phyloP scores from a whole-genome alignment of 495 filamentous ascomycete genomes.

The Penicillium desertorum region DNA sequence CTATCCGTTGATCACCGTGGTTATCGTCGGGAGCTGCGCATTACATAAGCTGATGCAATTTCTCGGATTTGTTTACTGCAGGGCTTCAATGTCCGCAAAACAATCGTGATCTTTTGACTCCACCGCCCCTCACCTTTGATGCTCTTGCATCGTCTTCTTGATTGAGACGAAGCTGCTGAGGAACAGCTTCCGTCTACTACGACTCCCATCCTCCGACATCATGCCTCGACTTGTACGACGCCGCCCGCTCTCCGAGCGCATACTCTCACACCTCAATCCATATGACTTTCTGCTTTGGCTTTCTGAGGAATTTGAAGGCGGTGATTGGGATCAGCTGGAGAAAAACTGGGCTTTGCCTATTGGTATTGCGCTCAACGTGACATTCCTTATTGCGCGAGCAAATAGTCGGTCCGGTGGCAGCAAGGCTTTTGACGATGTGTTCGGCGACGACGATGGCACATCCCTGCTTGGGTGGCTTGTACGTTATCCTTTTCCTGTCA shows the following conservation, averaged over 20 bases:
- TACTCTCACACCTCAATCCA: constrained; percentile 77
- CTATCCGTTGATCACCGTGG: constrained; percentile 19
- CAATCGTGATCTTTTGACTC: constrained; percentile 5
- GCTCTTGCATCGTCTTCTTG: constrained; percentile 5
- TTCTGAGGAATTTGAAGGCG: constrained; percentile 83
- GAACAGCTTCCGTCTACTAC: constrained; percentile 21
- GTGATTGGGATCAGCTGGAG: constrained; percentile 79
- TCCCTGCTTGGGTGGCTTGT: constrained; percentile 78
- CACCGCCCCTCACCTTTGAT: constrained; percentile 12
- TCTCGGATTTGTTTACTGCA: constrained; percentile 21
- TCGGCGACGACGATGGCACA: constrained; percentile 64
- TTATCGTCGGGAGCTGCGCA: constrained; percentile 25
- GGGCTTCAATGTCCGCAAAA: constrained; percentile 7
- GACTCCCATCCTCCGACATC: constrained; percentile 21
- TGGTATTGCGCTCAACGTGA: constrained; percentile 70
- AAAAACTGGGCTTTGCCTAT: constrained; percentile 71
- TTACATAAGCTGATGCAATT: constrained; percentile 33
- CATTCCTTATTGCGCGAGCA: constrained; percentile 79
- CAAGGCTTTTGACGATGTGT: constrained; percentile 71
- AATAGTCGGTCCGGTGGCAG: constrained; percentile 55
- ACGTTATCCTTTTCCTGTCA: constrained; percentile 38
- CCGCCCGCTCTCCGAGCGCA: constrained; percentile 69
- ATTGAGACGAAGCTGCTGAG: constrained; percentile 25
- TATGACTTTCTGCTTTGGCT: constrained; percentile 85
- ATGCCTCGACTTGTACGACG: constrained; percentile 82